These are phyloP conservation scores for Calonectria leucothoes DNA, from an alignment of 2,329 filamentous ascomycete genomes.

Conservation along the genomic window DNA sequence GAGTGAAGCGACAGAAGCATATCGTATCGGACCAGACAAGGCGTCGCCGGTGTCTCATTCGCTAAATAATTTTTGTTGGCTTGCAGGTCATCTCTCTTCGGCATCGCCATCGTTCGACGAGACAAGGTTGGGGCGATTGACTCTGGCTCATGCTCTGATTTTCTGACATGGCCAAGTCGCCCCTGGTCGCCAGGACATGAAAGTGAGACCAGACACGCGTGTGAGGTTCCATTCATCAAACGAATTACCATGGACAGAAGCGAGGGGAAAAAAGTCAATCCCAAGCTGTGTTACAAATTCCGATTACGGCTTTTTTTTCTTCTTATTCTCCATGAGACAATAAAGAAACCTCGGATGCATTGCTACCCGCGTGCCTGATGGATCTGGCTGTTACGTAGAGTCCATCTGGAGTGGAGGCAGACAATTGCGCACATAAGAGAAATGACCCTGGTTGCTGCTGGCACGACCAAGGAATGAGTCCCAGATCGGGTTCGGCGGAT, in stretches of 20 bases:
- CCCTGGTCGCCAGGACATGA: slow-evolving; percentile 1
- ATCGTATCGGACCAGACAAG: slow-evolving; percentile 15
- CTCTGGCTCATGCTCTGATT: slow-evolving; percentile 36
- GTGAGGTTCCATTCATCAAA: slow-evolving; percentile 4
- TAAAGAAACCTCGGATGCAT: slow-evolving; percentile 9
- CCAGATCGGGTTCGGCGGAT: slow-evolving; percentile 11
- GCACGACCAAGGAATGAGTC: slow-evolving; percentile 3
- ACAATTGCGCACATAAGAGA: not conserved
- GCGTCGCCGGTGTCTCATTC: slow-evolving; percentile 23
- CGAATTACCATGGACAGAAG: not conserved
- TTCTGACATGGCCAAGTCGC: slow-evolving; percentile 19
- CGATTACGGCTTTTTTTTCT: not conserved
- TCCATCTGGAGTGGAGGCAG: not conserved
- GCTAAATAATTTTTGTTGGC: slow-evolving; percentile 33
- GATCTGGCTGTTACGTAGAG: slow-evolving; percentile 1
- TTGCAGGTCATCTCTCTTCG: slow-evolving; percentile 27
- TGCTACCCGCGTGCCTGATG: not conserved
- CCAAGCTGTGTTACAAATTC: not conserved
- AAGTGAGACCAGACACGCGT: slow-evolving; percentile 15
- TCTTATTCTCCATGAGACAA: not conserved
- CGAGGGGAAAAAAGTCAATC: not conserved
- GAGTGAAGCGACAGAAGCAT: slow-evolving; percentile 11
- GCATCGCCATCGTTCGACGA: slow-evolving; percentile 37
- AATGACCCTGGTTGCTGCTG: not conserved
- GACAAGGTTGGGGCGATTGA: slow-evolving; percentile 24